Evolutionary conservation across 208 protist genomes (phyloP), one percentile per base, ranked within the genome.

Genomic region (Wallacemonas rigidus): DNA sequence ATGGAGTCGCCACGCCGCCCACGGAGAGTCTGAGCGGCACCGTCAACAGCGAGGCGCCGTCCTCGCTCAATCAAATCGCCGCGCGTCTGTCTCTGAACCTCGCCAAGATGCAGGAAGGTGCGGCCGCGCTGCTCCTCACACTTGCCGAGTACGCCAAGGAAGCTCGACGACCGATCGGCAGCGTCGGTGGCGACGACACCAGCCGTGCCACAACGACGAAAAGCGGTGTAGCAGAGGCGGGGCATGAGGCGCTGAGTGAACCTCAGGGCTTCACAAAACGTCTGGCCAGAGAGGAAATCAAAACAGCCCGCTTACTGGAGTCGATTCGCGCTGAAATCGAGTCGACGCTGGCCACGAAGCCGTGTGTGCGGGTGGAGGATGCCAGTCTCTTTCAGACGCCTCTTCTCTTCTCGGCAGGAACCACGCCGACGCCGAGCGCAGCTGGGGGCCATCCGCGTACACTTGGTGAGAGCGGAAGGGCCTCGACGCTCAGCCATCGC

Each of bases 121-220:
- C 89, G 2, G 74, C 79, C 5, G 54, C 55, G 41, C 75, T 92
- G 55, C 74, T 92, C 38, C 67, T 81, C 44, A 61, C 51, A 0
- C 63, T 90, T 8, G 80, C 47, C 36, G 70, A 87, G 53, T 79
- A 70, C 67, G 63, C 82, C 8, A 75, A 72, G 71, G 77, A 80
- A 58, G 69, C 67, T 1, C 67, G 70, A 17, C 79, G 80, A 39
- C 81, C 81, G 9, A 68, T 86, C 40, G 81, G 81, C 39, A 73
- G 65, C 12, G 40, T 72, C 2, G 40, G 51, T 36, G 47, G 51
- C 9, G n/a, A 63, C 12, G 51, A 50, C 55, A 26, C 26, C 0
- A 26, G 26, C 26, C 26, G 26, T 26, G 26, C 26, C 26, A 26
- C 26, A 26, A 26, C 26, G 26, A 26, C 26, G 26, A 26, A 26